Evolutionary conservation across 2,329 filamentous ascomycete species (phyloP).

Genomic region (Aurifilum marmelostoma): DNA sequence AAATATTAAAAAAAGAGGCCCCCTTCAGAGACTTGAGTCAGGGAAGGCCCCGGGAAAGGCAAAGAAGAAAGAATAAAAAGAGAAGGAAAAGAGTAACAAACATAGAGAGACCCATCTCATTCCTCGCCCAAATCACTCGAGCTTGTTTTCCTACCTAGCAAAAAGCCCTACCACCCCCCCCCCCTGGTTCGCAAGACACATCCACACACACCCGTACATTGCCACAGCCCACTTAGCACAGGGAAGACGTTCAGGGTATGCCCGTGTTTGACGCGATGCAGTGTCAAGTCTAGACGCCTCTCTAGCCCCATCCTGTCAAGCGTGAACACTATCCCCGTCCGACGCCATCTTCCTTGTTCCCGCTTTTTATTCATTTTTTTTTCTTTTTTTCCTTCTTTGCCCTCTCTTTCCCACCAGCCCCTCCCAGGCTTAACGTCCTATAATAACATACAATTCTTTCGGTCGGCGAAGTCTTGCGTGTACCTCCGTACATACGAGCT

Average conservation of each 20-base stretch:
- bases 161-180: no score
- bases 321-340: conserved; percentile 12
- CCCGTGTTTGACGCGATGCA: conserved; percentile 25
- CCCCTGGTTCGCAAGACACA: neutral
- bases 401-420: no score
- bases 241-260: conserved; percentile 15
- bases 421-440: neutral
- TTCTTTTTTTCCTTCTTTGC: neutral
- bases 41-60: conserved; percentile 15
- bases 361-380: neutral
- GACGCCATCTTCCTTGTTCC: conserved; percentile 4
- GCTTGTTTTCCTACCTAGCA: neutral
- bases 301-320: conserved; percentile 9
- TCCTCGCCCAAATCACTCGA: neutral
- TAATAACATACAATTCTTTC: neutral
- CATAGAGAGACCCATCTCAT: neutral
- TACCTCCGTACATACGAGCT: neutral
- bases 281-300: conserved; percentile 16
- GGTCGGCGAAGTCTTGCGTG: neutral
- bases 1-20: neutral
- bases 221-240: neutral
- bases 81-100: conserved; percentile 9
- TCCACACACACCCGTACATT: neutral
- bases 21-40: conserved; percentile 19
- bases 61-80: conserved; percentile 19